Base-by-base conservation (phyloP, 2,329 filamentous ascomycete genomes). In the Trichoderma breve region DNA sequence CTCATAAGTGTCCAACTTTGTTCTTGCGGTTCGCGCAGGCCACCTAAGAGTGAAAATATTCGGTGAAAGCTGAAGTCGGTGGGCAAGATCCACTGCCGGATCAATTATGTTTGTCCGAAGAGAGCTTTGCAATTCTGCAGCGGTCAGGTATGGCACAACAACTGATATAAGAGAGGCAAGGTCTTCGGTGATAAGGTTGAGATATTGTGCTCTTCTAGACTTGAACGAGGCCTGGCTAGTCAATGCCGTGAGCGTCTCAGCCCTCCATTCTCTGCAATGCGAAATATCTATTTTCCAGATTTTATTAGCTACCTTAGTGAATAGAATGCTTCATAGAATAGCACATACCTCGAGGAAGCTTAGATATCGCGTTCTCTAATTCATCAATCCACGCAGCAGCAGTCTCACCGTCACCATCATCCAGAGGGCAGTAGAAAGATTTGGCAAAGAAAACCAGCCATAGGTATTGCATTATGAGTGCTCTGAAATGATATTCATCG, bases 391-490 rank as follows among this genome's bases (percentile, higher is more conserved):
- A 82, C 26, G 73, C 71, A 12, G 78, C 34, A 5, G 79, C 81
- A 21, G 77, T 74, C 36, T 81, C 77, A 14, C 76, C 74, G 21
- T 78, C 76, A 1, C 74, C 74, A 53, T 81, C 79, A 67, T 81
- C 80, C 53, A 82, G 72, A 9, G 81, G 80, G 65, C 79, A 79
- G 74, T 82, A 82, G 70, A 82, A 82, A 0, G 80, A 78, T 68
- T 79, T 81, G 26, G 79, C 75, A 67, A 82, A 82, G 32, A 82
- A 72, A 2, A 76, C 79, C 32, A 80, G 72, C 75, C 80, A 80
- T 11, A 82, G 75, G 71, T 81, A 82, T 73, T 82, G 80, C 80
- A 82, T 81, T 66, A 82, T 81, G 47, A 77, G 74, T 11, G 77
- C 79, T 43, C 79, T 78, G 61, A 81, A 77, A 61, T 82, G 81